Conservation (phyloP, 1,284 basidiomycete genomes). For the Leccinum solheimii region DNA sequence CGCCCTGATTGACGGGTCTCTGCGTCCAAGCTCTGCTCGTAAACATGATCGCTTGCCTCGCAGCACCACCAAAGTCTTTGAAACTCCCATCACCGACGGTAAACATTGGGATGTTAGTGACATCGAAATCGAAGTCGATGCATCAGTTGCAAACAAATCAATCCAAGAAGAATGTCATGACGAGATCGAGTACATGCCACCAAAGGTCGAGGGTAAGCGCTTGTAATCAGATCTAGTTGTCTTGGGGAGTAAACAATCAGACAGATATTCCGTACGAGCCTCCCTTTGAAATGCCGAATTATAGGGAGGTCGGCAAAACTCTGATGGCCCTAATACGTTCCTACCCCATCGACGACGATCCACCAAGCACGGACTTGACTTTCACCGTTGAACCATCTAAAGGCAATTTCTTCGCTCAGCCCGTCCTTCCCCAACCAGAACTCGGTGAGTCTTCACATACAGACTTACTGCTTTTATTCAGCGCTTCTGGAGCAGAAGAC, state of each 20-base stretch:
- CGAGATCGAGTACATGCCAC: conserved; percentile 79
- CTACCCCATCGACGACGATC: conserved; percentile 39
- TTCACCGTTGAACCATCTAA: conserved; percentile 34
- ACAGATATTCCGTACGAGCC: conserved; percentile 54
- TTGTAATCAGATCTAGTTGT: neutral
- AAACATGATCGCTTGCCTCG: conserved; percentile 51
- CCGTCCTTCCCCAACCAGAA: conserved; percentile 33
- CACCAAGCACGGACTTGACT: conserved; percentile 29
- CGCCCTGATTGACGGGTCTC: conserved; percentile 33
- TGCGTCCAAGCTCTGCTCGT: conserved; percentile 64
- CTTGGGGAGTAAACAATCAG: conserved; percentile 1
- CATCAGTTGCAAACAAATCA: conserved; percentile 36
- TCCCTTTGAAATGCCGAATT: conserved; percentile 58
- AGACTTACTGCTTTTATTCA: neutral
- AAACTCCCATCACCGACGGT: conserved; percentile 67
- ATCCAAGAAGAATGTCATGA: conserved; percentile 50
- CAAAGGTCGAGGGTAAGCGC: conserved; percentile 60
- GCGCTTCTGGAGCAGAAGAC: conserved; percentile 22
- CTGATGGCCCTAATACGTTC: conserved; percentile 45
- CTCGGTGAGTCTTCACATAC: conserved; percentile 33
- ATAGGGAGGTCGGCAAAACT: conserved; percentile 50
- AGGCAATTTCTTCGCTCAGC: conserved; percentile 19
- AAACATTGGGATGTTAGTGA: conserved; percentile 76
- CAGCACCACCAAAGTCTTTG: conserved; percentile 47
- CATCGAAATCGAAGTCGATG: conserved; percentile 46